Percentiles rank a stretch among this genome's conserved stretches.
phyloP scores from a whole-genome alignment of 108 stramenopile species.

The Discostella stelligeroides region DNA sequence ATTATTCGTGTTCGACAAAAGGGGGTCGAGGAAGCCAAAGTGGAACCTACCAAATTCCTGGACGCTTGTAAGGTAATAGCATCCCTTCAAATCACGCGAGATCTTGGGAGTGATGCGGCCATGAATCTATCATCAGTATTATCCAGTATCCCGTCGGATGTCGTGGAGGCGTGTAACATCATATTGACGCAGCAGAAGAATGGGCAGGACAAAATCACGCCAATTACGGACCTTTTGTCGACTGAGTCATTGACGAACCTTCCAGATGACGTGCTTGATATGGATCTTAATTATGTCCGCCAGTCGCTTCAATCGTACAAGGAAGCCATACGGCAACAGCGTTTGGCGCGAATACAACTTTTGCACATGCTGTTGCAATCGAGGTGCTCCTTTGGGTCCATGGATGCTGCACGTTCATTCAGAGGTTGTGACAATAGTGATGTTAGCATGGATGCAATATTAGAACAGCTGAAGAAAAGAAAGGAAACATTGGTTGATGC shows the following conservation, averaged over 20 bases:
- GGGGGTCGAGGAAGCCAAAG: constrained; percentile 59
- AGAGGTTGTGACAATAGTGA: constrained; percentile 5
- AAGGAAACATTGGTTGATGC: constrained; percentile 72
- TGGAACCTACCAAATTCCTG: constrained; percentile 65
- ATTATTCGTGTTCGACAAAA: constrained; percentile 16
- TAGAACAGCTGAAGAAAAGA: constrained; percentile 60
- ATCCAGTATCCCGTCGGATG: constrained; percentile 58
- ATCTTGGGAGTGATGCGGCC: constrained; percentile 75
- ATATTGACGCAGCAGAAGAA: constrained; percentile 23
- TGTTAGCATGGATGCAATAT: constrained; percentile 9
- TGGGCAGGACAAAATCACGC: constrained; percentile 7
- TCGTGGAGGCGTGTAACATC: constrained; percentile 45
- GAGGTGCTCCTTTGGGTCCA: constrained; percentile 77
- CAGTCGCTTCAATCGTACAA: constrained; percentile 58
- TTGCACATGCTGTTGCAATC: constrained; percentile 70
- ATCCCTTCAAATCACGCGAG: constrained; percentile 81
- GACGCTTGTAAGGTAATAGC: constrained; percentile 80
- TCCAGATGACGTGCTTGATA: constrained; percentile 67
- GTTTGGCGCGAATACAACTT: constrained; percentile 59
- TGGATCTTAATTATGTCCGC: constrained; percentile 66
- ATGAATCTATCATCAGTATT: constrained; percentile 62
- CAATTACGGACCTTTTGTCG: constrained; percentile 28
- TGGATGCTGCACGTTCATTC: constrained; percentile 71
- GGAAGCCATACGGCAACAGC: constrained; percentile 64
- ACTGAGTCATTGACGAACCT: constrained; percentile 55